Evolutionary conservation across 192 early-diverging fungal genomes (phyloP).

Genomic region (Coemansia sp.): DNA sequence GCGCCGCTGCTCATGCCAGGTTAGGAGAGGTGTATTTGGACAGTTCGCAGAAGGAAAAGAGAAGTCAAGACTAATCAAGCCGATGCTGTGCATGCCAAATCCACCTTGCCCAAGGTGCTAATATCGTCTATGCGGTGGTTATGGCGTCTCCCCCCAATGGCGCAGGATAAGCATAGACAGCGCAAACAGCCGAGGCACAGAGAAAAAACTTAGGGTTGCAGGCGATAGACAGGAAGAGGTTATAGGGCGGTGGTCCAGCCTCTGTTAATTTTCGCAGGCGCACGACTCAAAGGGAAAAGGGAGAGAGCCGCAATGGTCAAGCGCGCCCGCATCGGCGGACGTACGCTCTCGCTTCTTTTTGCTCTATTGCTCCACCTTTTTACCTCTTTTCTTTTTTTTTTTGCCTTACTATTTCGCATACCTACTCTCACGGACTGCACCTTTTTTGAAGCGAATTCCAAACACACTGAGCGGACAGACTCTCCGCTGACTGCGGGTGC

Average conservation of each 20-base stretch:
- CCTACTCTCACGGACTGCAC: not conserved
- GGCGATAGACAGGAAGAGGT: not conserved
- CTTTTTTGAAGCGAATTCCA: not conserved
- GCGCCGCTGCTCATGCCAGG: constrained; percentile 15
- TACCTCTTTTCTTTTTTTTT: not conserved
- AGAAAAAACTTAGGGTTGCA: not conserved
- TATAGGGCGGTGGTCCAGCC: not conserved
- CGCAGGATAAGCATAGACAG: no score
- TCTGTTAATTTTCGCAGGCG: not conserved
- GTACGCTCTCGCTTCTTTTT: not conserved
- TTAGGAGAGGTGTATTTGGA: not conserved
- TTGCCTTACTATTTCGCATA: not conserved
- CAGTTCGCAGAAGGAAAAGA: not conserved
- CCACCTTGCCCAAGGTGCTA: not conserved
- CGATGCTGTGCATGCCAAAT: not conserved
- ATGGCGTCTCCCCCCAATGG: not conserved
- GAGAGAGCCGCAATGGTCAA: constrained; percentile 6
- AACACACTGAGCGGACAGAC: constrained; percentile 7
- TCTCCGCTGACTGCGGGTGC: constrained; percentile 5
- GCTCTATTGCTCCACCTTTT: not conserved
- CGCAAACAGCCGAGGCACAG: not conserved
- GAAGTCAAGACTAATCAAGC: not conserved
- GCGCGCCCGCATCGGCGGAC: not conserved
- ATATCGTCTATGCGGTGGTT: not conserved
- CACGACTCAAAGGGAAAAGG: not conserved